A percentile compares a stretch with the other conserved stretches of the same genome.
Evolutionary conservation across 83 land plant species (phyloP).

Genomic region (Diphasiastrum complanatum): DNA sequence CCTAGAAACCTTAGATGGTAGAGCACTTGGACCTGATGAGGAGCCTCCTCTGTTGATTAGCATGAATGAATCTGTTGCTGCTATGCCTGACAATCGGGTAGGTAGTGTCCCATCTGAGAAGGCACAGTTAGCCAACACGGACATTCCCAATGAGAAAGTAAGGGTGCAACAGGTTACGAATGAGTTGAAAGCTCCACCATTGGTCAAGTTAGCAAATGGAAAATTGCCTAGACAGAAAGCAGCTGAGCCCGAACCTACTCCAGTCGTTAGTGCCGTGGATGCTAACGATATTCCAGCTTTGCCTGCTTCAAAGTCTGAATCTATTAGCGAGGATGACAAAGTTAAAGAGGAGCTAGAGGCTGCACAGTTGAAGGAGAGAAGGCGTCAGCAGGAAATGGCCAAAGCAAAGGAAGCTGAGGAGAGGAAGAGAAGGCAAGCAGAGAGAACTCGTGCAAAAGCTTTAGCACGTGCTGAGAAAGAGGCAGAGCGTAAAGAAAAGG

Average conservation of each 20-base stretch:
- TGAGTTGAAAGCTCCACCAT: too few relatives aligned
- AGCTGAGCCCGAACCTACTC: too few relatives aligned
- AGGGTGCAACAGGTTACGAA: too few relatives aligned
- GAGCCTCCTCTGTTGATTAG: conserved; percentile 41
- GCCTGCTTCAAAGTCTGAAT: conserved; percentile 10
- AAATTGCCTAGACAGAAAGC: too few relatives aligned
- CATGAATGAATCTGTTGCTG: conserved; percentile 2
- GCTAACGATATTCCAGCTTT: not conserved
- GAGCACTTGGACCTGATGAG: conserved; percentile 81
- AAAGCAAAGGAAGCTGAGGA: conserved; percentile 21
- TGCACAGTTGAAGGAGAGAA: conserved; percentile 1
- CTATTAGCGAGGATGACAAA: conserved; percentile 15
- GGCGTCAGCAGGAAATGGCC: conserved; percentile 7
- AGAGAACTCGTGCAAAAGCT: conserved; percentile 23
- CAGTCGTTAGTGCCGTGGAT: not conserved
- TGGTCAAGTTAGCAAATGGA: too few relatives aligned
- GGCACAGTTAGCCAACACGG: too few relatives aligned
- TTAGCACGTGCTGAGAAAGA: conserved; percentile 22
- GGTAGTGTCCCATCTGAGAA: not conserved
- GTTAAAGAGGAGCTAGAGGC: conserved; percentile 4
- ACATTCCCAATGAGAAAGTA: too few relatives aligned
- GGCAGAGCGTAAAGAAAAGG: conserved; percentile 41
- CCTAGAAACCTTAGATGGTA: conserved; percentile 65
- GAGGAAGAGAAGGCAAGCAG: conserved; percentile 15
- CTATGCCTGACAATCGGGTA: not conserved